Evolutionary conservation across 192 early-diverging fungal genomes (phyloP).

Genomic region (Spizellomyces sp.): DNA sequence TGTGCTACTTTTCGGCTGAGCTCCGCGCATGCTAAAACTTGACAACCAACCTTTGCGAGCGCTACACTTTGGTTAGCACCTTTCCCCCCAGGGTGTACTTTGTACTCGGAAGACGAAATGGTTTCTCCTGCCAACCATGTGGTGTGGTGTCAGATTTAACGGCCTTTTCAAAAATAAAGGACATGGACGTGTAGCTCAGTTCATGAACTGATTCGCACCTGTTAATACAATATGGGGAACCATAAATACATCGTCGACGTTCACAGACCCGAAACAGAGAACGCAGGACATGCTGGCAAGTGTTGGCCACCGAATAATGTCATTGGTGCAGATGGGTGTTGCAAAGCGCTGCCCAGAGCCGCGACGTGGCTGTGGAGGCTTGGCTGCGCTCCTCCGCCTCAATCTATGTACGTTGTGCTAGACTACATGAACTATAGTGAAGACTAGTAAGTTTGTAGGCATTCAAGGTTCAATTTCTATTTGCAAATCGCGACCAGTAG

Average conservation of each 20-base stretch:
- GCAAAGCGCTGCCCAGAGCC: too few species aligned
- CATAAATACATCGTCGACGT: slow-evolving; percentile 77
- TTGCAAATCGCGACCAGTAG: too few species aligned
- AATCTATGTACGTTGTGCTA: too few species aligned
- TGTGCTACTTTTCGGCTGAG: neutral
- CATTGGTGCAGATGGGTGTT: too few species aligned
- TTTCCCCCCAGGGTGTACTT: slow-evolving; percentile 71
- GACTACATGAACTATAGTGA: too few species aligned
- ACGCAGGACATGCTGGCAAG: neutral
- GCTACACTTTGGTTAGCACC: slow-evolving; percentile 92
- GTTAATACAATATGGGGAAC: slow-evolving; percentile 72
- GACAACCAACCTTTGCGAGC: slow-evolving; percentile 57
- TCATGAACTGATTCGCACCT: slow-evolving; percentile 20
- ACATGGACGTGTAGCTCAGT: too few species aligned
- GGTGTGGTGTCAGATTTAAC: neutral
- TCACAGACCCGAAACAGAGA: slow-evolving; percentile 71
- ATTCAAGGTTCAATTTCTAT: too few species aligned
- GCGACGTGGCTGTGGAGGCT: too few species aligned
- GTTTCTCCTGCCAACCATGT: slow-evolving; percentile 43
- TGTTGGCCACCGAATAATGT: too few species aligned
- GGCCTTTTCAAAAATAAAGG: neutral
- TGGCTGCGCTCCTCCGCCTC: too few species aligned
- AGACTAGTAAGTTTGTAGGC: too few species aligned
- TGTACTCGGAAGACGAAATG: slow-evolving; percentile 47
- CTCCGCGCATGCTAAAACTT: neutral